Percentiles rank a stretch among this genome's conserved stretches.
These are phyloP conservation scores for Raddia guianensis DNA, from an alignment of 176 grass and related monocot species.

Conservation along the genomic window DNA sequence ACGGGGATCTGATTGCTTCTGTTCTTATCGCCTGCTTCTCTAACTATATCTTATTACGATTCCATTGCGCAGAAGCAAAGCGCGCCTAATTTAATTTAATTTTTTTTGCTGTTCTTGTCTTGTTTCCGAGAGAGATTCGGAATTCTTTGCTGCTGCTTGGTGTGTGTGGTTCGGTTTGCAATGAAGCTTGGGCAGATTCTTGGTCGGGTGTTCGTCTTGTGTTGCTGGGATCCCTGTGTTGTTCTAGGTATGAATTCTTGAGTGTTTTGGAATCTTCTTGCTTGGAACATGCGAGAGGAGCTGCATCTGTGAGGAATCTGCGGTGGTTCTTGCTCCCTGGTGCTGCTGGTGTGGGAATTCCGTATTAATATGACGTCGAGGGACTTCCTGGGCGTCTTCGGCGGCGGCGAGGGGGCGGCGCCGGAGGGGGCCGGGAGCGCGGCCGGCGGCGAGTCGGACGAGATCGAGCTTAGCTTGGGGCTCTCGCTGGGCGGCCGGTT, in stretches of 20 bases:
- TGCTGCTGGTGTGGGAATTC: neutral
- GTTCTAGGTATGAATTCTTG: neutral
- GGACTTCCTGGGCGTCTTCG: conserved; percentile 71
- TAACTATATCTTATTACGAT: conserved; percentile 6
- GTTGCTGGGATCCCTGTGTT: neutral
- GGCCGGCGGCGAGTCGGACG: conserved; percentile 45
- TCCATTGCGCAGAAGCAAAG: neutral
- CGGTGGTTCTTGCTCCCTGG: neutral
- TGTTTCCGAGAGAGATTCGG: neutral
- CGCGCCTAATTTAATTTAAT: neutral
- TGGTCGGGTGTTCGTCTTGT: neutral
- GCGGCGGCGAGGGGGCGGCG: conserved; percentile 5
- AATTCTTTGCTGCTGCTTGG: neutral
- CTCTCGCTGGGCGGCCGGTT: conserved; percentile 75
- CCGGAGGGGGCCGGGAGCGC: conserved; percentile 12
- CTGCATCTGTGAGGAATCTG: neutral
- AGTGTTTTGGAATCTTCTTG: neutral
- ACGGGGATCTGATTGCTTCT: conserved; percentile 36
- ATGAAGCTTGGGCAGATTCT: conserved; percentile 12
- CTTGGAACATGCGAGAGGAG: neutral
- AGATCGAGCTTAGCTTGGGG: conserved; percentile 78
- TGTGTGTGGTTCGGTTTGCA: neutral
- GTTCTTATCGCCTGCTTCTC: conserved; percentile 21
- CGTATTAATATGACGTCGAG: conserved; percentile 27
- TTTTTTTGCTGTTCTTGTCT: neutral